Percentiles rank a stretch among this genome's conserved stretches.
Evolutionary conservation across 192 early-diverging fungal genomes (phyloP).

Genomic region (Podila epicladia): DNA sequence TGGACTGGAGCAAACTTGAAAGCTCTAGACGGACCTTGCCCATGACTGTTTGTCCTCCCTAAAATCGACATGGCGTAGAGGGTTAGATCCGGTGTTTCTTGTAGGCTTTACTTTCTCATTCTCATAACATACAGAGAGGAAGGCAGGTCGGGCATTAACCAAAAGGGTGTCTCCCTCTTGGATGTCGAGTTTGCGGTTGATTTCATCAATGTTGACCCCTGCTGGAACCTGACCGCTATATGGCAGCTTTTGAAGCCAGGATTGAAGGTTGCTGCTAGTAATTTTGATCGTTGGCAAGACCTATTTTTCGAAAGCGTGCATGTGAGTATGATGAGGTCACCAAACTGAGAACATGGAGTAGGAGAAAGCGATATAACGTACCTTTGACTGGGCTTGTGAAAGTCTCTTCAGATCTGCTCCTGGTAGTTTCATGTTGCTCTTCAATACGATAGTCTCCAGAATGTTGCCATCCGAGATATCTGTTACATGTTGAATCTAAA

Average conservation of each 20-base stretch:
- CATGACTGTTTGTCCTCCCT: slow-evolving; percentile 59
- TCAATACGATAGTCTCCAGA: slow-evolving; percentile 65
- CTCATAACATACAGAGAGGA: slow-evolving; percentile 50
- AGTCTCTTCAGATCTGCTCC: slow-evolving; percentile 48
- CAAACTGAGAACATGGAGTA: background rate
- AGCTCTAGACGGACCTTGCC: slow-evolving; percentile 58
- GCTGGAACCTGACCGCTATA: slow-evolving; percentile 26
- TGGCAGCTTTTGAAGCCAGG: slow-evolving; percentile 51
- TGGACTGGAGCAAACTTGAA: slow-evolving; percentile 61
- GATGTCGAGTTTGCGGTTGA: slow-evolving; percentile 45
- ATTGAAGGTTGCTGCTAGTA: slow-evolving; percentile 52
- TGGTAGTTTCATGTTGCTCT: slow-evolving; percentile 45
- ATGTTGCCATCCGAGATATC: slow-evolving; percentile 30
- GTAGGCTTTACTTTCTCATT: background rate
- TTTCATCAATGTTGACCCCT: background rate
- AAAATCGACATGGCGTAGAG: background rate
- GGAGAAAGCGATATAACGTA: background rate
- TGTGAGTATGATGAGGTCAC: background rate
- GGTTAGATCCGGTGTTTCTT: background rate
- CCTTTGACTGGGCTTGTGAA: slow-evolving; percentile 7
- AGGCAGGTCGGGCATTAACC: slow-evolving; percentile 58
- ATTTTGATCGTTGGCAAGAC: slow-evolving; percentile 55
- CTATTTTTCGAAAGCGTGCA: background rate
- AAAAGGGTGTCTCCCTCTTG: slow-evolving; percentile 68
- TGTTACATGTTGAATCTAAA: slow-evolving; percentile 45